Percentiles rank a stretch among this genome's conserved stretches.
These are phyloP conservation scores for Urtica urens DNA, from an alignment of 306 rosid genomes.

Conservation along the genomic window DNA sequence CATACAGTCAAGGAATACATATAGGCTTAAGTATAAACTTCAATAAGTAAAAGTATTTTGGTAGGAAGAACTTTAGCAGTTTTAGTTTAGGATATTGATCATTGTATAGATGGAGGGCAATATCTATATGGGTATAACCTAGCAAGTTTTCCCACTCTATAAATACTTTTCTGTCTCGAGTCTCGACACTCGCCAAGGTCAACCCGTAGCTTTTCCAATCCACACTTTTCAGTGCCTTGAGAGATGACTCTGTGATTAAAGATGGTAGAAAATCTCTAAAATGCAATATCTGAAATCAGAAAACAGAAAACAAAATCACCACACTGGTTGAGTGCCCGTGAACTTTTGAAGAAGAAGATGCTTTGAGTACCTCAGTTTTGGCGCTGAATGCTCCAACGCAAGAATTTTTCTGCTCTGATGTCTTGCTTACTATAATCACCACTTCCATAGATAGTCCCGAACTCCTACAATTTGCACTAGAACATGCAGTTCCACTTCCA, in stretches of 20 bases:
- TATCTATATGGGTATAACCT: conserved; percentile 42
- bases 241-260: conserved; percentile 34
- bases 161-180: conserved; percentile 39
- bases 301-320: conserved; percentile 4
- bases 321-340: conserved; percentile 8
- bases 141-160: conserved; percentile 67
- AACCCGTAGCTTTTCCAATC: conserved; percentile 81
- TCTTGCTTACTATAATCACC: conserved; percentile 52
- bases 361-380: conserved; percentile 55
- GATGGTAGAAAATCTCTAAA: conserved; percentile 60
- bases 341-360: too few relatives aligned
- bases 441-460: conserved; percentile 51
- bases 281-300: conserved; percentile 53
- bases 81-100: conserved; percentile 42
- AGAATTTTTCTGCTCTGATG: conserved; percentile 28
- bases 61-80: background rate
- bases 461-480: conserved; percentile 27
- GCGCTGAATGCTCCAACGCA: conserved; percentile 37
- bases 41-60: background rate
- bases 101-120: conserved; percentile 61
- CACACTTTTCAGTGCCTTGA: conserved; percentile 54
- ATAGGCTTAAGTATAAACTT: conserved; percentile 1
- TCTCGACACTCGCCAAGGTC: conserved; percentile 33
- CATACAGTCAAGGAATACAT: conserved; percentile 57
- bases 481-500: conserved; percentile 59